Evolutionary conservation across 2,329 filamentous ascomycete genomes (phyloP).

Genomic region (Sclerotinia minor): DNA sequence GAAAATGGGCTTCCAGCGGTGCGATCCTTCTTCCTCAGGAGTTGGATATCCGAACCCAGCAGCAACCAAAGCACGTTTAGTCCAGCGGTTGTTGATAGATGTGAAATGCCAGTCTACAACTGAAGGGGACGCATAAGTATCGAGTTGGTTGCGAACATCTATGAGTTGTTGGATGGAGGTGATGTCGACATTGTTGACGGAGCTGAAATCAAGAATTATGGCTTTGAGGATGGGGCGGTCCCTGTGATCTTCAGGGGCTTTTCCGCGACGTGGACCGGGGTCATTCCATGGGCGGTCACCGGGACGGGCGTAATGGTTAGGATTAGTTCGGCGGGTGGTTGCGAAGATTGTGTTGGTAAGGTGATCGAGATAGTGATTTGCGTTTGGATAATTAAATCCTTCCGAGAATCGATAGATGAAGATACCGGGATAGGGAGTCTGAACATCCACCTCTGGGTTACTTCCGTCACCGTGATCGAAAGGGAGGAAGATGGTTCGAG

Average conservation of each 20-base stretch:
- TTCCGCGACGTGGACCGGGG: constrained; percentile 68
- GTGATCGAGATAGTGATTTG: constrained; percentile 82
- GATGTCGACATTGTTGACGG: constrained; percentile 90
- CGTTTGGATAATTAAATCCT: constrained; percentile 95
- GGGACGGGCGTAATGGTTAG: constrained; percentile 60
- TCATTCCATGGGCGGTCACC: constrained; percentile 96
- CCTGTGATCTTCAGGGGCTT: constrained; percentile 48
- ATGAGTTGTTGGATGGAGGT: constrained; percentile 91
- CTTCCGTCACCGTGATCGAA: constrained; percentile 86
- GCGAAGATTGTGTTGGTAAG: constrained; percentile 67
- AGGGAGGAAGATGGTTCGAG: constrained; percentile 82
- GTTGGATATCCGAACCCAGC: constrained; percentile 87
- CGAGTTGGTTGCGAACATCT: constrained; percentile 91
- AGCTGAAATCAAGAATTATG: constrained; percentile 90
- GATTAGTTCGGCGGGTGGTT: constrained; percentile 74
- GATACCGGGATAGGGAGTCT: constrained; percentile 82
- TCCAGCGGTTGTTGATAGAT: constrained; percentile 92
- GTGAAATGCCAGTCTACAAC: constrained; percentile 94
- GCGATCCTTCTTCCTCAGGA: constrained; percentile 44
- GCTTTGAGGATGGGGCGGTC: constrained; percentile 73
- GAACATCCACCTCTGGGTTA: constrained; percentile 79
- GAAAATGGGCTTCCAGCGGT: constrained; percentile 93
- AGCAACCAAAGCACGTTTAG: constrained; percentile 81
- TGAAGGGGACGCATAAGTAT: constrained; percentile 77
- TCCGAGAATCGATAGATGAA: constrained; percentile 96